These are phyloP conservation scores for Chlamydomonas incerta DNA, from an alignment of 139 green algal genomes.

Conservation along the genomic window DNA sequence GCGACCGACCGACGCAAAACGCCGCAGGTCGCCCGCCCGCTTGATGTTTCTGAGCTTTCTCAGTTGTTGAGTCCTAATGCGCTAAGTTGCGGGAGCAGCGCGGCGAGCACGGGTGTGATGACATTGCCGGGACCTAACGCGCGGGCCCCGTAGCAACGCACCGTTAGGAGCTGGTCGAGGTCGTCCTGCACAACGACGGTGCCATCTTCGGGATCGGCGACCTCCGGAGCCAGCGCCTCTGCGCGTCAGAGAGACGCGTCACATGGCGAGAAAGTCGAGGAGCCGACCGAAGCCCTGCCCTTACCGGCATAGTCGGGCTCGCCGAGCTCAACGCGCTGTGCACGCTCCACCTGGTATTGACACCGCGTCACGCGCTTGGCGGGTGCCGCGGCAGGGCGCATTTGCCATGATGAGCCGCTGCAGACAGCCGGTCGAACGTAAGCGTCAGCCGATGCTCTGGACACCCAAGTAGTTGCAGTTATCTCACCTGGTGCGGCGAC, in stretches of 20 bases:
- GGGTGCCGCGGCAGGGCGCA: too few species aligned
- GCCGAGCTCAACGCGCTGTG: neutral
- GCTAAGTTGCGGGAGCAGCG: too few species aligned
- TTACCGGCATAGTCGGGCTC: neutral
- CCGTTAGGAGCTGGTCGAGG: conserved; percentile 81
- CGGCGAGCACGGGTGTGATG: too few species aligned
- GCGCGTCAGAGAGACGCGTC: neutral
- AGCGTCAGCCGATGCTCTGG: too few species aligned
- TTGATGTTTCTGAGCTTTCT: too few species aligned
- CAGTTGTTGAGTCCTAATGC: neutral
- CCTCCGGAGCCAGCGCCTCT: neutral
- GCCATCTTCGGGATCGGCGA: conserved; percentile 58
- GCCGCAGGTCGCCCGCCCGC: too few species aligned
- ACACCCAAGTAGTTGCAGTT: too few species aligned
- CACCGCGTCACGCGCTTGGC: neutral
- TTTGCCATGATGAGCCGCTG: too few species aligned
- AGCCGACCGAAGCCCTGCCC: neutral
- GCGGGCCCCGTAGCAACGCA: conserved; percentile 18
- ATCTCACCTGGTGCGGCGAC: too few species aligned
- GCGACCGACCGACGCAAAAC: neutral
- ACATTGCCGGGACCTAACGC: too few species aligned
- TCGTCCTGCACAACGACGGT: conserved; percentile 89
- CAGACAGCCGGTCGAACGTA: too few species aligned
- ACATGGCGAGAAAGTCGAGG: neutral
- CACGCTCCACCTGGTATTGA: neutral